phyloP scores from a whole-genome alignment of 2,329 filamentous ascomycete species.

The Penicillium occitanis region DNA sequence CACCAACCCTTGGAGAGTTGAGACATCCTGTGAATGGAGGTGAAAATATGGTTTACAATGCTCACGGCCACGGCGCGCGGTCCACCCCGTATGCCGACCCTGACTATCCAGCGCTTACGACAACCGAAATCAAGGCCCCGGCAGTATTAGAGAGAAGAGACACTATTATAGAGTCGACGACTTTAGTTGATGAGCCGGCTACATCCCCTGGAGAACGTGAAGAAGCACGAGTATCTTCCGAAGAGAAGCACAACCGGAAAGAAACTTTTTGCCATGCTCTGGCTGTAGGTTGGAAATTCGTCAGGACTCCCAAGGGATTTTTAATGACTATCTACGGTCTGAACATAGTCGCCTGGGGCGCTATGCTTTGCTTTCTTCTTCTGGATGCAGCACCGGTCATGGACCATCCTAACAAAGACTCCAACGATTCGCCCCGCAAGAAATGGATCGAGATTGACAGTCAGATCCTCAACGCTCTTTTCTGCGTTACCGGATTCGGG shows the following conservation, averaged over 20 bases:
- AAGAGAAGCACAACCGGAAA: neutral
- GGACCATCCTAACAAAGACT: neutral
- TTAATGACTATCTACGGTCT: neutral
- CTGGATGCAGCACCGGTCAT: neutral
- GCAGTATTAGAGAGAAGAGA: neutral
- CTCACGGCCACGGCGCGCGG: neutral
- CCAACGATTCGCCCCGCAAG: neutral
- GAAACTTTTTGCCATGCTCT: neutral
- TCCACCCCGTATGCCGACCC: neutral
- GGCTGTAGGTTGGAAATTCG: neutral
- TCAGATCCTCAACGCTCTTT: neutral
- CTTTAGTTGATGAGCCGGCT: neutral
- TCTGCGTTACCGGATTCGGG: conserved; percentile 61
- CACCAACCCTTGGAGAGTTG: neutral
- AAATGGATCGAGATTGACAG: neutral
- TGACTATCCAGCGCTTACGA: neutral
- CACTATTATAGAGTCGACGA: neutral
- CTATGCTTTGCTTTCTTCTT: neutral
- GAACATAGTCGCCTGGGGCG: neutral
- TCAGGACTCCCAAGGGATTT: neutral
- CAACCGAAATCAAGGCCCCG: neutral
- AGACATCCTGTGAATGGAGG: neutral
- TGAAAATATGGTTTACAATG: neutral
- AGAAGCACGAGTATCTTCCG: neutral
- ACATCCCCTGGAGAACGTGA: neutral